A percentile compares a stretch with the other conserved stretches of the same genome.
phyloP scores from a whole-genome alignment of 441 rosid genomes.

The Bocquillonia castaneifolia region DNA sequence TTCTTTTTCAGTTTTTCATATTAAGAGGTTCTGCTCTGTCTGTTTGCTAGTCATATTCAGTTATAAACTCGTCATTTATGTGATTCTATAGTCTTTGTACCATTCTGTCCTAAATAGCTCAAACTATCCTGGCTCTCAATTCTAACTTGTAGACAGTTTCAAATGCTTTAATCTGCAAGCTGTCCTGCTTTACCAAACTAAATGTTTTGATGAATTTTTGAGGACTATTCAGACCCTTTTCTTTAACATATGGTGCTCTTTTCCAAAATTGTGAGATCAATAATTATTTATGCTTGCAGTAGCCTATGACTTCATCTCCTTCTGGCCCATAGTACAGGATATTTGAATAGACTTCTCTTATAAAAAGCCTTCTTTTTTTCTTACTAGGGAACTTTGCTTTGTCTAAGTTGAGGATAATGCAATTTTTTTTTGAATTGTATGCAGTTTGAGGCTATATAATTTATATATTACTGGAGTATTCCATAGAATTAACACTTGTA shows the following conservation, averaged over 20 bases:
- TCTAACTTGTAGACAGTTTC: not conserved
- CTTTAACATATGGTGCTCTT: not conserved
- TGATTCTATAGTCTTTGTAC: not conserved
- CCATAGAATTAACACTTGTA: not conserved
- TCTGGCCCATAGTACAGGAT: not conserved
- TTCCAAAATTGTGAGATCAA: not conserved
- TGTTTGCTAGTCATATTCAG: not conserved
- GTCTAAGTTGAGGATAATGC: not conserved
- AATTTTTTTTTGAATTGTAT: no score
- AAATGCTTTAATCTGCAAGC: not conserved
- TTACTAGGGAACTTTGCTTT: not conserved
- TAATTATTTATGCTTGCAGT: not conserved
- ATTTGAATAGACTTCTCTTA: not conserved
- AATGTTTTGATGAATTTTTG: not conserved
- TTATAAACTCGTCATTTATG: not conserved
- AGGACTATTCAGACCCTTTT: not conserved
- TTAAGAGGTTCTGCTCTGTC: no score
- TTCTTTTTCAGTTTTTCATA: not conserved
- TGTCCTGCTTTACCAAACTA: not conserved
- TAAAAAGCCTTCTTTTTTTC: no score
- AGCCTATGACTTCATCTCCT: not conserved
- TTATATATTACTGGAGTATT: not conserved
- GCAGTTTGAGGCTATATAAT: not conserved
- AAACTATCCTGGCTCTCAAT: not conserved
- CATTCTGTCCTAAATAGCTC: not conserved